Percentiles rank a stretch among this genome's conserved stretches.
These are phyloP conservation scores for Pistacia atlantica DNA, from an alignment of 345 rosid genomes.

Conservation along the genomic window DNA sequence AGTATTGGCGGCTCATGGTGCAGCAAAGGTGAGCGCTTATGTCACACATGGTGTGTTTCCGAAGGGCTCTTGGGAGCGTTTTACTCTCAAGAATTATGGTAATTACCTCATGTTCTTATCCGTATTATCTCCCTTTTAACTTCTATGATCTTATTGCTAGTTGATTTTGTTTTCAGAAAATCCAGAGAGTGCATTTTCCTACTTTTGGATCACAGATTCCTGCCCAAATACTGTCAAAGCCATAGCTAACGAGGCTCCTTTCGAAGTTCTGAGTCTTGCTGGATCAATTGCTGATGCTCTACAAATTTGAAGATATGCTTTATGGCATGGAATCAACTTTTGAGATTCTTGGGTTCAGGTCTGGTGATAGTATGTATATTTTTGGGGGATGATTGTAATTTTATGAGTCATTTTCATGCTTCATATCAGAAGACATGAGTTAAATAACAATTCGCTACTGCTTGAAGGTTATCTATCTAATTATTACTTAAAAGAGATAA, in stretches of 20 bases:
- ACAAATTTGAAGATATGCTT: slow-evolving; percentile 52
- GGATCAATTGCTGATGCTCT: slow-evolving; percentile 89
- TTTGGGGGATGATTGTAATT: background rate
- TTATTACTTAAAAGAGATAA: background rate
- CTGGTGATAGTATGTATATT: background rate
- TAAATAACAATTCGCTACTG: background rate
- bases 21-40: slow-evolving; percentile 92
- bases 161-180: slow-evolving; percentile 32
- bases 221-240: slow-evolving; percentile 89
- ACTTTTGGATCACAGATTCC: slow-evolving; percentile 98
- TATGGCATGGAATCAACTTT: background rate
- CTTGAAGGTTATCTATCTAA: background rate
- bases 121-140: background rate
- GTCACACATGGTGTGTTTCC: slow-evolving; percentile 99
- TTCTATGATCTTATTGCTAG: slow-evolving; percentile 7
- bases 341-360: background rate
- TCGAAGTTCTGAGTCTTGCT: slow-evolving; percentile 88
- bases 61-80: slow-evolving; percentile 88
- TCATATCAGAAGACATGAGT: background rate
- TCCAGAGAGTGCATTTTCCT: slow-evolving; percentile 59
- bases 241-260: slow-evolving; percentile 73
- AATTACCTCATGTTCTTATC: slow-evolving; percentile 14
- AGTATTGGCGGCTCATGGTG: slow-evolving; percentile 88
- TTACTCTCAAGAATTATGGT: slow-evolving; percentile 63
- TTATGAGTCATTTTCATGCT: background rate